A percentile compares a stretch with the other conserved stretches of the same genome.
phyloP scores from a whole-genome alignment of 2,329 filamentous ascomycete species.

The Colletotrichum chrysophilum region DNA sequence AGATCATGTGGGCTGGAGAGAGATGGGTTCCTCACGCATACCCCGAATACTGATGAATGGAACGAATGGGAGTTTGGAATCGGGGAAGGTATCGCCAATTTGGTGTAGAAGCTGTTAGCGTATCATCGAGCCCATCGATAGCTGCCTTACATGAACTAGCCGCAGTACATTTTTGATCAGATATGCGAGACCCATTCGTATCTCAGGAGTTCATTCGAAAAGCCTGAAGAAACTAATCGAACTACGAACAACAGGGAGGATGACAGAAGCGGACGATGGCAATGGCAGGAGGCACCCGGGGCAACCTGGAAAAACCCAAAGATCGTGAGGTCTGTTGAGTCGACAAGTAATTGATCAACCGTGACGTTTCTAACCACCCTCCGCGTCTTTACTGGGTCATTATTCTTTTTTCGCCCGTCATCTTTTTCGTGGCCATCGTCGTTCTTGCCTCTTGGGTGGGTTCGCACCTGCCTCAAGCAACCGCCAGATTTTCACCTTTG shows the following conservation, averaged over 20 bases:
- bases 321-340: not conserved
- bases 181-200: no score
- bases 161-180: no score
- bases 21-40: not conserved
- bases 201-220: no score
- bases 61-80: accelerated
- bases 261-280: not conserved
- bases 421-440: accelerated
- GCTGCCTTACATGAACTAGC: not conserved
- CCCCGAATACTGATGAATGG: not conserved
- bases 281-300: no score
- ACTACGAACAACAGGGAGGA: no score
- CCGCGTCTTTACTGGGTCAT: no score
- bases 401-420: not conserved
- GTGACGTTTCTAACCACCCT: no score
- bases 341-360: not conserved
- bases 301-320: not conserved
- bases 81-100: accelerated
- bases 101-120: not conserved
- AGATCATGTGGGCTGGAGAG: not conserved
- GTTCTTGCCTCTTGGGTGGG: not conserved
- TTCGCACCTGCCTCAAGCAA: not conserved
- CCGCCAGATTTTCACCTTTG: not conserved
- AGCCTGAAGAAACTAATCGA: no score
- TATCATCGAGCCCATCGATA: accelerated